Base-by-base conservation (phyloP, 2,329 filamentous ascomycete species). In the Coniella lustricola region DNA sequence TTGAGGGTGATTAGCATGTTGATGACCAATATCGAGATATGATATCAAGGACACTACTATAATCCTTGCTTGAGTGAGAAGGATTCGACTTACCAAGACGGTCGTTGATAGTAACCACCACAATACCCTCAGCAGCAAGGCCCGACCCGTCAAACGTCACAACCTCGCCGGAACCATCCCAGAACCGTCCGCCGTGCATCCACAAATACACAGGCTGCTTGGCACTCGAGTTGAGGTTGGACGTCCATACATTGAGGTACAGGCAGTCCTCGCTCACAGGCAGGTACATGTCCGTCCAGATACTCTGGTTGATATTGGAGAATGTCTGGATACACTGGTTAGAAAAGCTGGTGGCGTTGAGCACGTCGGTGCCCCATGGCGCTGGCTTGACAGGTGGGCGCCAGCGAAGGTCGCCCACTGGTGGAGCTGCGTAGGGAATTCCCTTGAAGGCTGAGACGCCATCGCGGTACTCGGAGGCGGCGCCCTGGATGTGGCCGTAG, bases 31-130 rank as follows among this genome's bases (percentile, higher is more conserved):
- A 4, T 34, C 32, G 10, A n/a, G 32, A 34, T 4, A 5, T 12
- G 7, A 34, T n/a, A n/a, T n/a, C n/a, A n/a, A n/a, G n/a, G n/a
- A n/a, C n/a, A n/a, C n/a, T n/a, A n/a, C n/a, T n/a, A n/a, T n/a
- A n/a, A n/a, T n/a, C n/a, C n/a, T n/a, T n/a, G n/a, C n/a, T n/a
- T n/a, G n/a, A n/a, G n/a, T n/a, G n/a, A n/a, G n/a, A 34, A 4
- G 32, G 16, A 12, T n/a, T 14, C 17, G 21, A 39, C 14, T 55
- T 57, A n/a, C 60, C 85, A 12, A 90, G 83, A 4, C 86, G 81
- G 60, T 90, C 90, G 64, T 88, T 90, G 64, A 87, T 76, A 10
- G 74, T 82, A 1, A 90, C 84, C 0, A 88, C 77, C 0, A 90
- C 67, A 18, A 89, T 81, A 16, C 75, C 75, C 0, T 81, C 81